These are phyloP conservation scores for Geranomyces variabilis DNA, from an alignment of 192 early-diverging fungal species.

Conservation along the genomic window DNA sequence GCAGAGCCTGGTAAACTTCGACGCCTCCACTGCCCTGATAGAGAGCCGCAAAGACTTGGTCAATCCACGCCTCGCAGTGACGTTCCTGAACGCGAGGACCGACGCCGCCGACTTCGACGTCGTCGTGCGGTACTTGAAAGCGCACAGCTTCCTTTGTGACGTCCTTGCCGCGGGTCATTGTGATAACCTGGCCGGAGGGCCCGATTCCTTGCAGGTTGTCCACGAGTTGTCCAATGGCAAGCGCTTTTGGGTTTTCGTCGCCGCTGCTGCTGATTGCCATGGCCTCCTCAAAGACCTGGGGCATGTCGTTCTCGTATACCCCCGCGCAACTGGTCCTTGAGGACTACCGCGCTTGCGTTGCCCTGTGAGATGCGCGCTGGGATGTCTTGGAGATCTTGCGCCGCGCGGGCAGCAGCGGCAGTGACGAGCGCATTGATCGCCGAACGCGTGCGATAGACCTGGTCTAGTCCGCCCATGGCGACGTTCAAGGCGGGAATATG, in stretches of 20 bases:
- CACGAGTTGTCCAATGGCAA: background rate
- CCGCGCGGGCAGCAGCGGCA: background rate
- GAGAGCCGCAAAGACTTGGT: background rate
- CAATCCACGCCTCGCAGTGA: background rate
- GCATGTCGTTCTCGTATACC: background rate
- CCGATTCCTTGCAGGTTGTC: background rate
- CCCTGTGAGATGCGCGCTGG: background rate
- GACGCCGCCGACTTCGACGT: background rate
- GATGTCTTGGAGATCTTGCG: background rate
- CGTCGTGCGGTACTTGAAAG: background rate
- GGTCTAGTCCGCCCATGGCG: constrained; percentile 8
- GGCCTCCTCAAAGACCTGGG: background rate
- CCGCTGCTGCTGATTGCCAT: background rate
- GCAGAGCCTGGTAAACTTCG: background rate
- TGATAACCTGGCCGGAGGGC: background rate
- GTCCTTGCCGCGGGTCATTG: background rate
- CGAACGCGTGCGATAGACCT: constrained; percentile 8
- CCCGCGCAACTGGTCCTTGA: background rate
- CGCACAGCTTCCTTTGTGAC: background rate
- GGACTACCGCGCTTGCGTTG: background rate
- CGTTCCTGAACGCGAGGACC: background rate
- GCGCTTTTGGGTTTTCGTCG: background rate
- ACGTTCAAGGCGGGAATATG: constrained; percentile 16
- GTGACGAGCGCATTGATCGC: background rate
- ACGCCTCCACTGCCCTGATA: background rate